A percentile compares a stretch with the other conserved stretches of the same genome.
These are phyloP conservation scores for Collybia sordida DNA, from an alignment of 768 basidiomycete species.

Conservation along the genomic window DNA sequence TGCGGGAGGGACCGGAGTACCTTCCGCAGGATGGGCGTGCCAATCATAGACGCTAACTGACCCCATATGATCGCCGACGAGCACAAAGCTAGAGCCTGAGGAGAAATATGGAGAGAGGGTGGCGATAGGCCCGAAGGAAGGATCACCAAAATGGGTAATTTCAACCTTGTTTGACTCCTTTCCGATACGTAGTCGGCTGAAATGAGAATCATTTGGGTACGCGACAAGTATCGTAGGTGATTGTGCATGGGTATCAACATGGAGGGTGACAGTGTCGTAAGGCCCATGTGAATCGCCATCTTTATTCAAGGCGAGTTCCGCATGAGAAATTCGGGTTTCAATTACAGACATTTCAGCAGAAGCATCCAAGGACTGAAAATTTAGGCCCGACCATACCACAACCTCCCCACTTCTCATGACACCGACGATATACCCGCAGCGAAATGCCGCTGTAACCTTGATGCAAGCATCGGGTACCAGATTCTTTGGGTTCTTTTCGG, in stretches of 20 bases:
- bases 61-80: constrained; percentile 67
- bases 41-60: constrained; percentile 63
- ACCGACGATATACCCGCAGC: constrained; percentile 46
- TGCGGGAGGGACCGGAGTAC: constrained; percentile 26
- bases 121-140: constrained; percentile 50
- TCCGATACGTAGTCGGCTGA: constrained; percentile 50
- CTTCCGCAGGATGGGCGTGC: constrained; percentile 15
- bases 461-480: constrained; percentile 49
- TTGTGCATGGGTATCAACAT: constrained; percentile 25
- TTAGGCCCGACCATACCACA: constrained; percentile 51
- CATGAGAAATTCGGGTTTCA: constrained; percentile 36
- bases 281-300: constrained; percentile 13
- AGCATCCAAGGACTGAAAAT: constrained; percentile 17
- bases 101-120: constrained; percentile 50
- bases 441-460: constrained; percentile 44
- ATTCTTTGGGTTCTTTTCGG: constrained; percentile 31
- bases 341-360: constrained; percentile 16
- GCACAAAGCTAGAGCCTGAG: constrained; percentile 45
- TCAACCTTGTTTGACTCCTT: constrained; percentile 23
- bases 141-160: constrained; percentile 48
- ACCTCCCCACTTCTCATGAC: constrained; percentile 59
- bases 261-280: constrained; percentile 13
- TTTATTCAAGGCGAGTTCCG: constrained; percentile 17
- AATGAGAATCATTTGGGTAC: constrained; percentile 46
- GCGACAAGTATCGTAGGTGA: constrained; percentile 45